Base-by-base conservation (phyloP, 2,329 filamentous ascomycete genomes). In the Mycosphaerella sp. region DNA sequence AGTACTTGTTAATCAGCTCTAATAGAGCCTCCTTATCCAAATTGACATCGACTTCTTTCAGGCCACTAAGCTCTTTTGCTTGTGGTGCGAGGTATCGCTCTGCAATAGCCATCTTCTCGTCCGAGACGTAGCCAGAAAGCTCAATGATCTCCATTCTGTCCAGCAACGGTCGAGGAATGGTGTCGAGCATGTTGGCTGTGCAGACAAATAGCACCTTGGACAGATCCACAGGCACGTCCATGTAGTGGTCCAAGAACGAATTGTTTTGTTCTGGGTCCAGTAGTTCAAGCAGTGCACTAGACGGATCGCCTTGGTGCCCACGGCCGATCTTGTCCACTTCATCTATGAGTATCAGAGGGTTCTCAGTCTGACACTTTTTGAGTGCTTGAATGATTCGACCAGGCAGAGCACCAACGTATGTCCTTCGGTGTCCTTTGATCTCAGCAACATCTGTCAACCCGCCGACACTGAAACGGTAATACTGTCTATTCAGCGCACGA, bases 361-460 rank as follows among this genome's bases (percentile, higher is more conserved):
- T 98, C 73, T 98, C 95, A 0, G 93, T 98, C 74, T 97, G 91
- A 69, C 92, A 97, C 73, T 98, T 98, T 79, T 98, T 98, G 66
- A 98, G 76, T 0, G 93, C 93, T 72, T 98, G 95, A 58, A 98
- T 97, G 68, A 98, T 95, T 55, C 95, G 87, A 48, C 93, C 95
- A 3, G 93, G 93, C 36, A 98, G 76, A 26, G 93, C 93, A 59
- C 95, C 93, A 50, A 98, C 93, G 64, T 98, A 98, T 2, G 93
- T 98, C 64, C 93, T 82, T 65, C 93, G 82, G 70, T 98, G 93
- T 48, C 93, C 93, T 76, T 98, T 98, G 78, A 98, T 97, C 71
- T 98, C 93, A 14, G 93, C 93, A 59, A 98, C 95, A 72, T 98
- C 93, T 3, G 92, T 95, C 62, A 98, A 79, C 64, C 93, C 93